Base-by-base conservation (phyloP, 169 alveolate species). In the Amoebophrya sp. region DNA sequence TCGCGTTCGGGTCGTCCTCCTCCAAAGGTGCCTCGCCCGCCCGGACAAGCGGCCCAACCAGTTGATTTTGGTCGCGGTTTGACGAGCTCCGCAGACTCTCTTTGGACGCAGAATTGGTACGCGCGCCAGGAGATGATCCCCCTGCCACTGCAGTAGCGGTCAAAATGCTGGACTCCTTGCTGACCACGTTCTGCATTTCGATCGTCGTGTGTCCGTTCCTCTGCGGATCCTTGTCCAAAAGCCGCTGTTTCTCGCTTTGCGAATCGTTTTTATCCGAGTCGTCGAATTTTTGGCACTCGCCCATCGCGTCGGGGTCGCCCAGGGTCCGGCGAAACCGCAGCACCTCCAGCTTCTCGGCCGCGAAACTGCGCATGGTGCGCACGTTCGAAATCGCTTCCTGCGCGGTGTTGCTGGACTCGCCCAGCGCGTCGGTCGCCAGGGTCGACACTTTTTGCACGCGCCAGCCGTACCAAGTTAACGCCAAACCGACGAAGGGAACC, bases 291-390 rank as follows among this genome's bases (percentile, higher is more conserved):
- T 66, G 1, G 83, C 83, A 66, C 38, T 0, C 83, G 10, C 38
- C 1, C 29, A 66, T 0, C 32, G 1, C 83, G 83, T 66, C 83
- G 7, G 83, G 83, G 35, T 66, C 83, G 29, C 83, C 83, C 35
- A 66, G 18, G 32, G 83, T 25, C 29, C 32, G 12, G 10, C 83
- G 83, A 25, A 66, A 66, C 1, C 83, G 83, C 83, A 7, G 35
- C 38, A 66, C 35, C 83, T 66, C 83, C 10, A 66, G 83, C 29
- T 25, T 3, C 83, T 66, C 83, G 32, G 32, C 83, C 35, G 83
- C 83, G 83, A 66, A 66, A 2, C 35, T 12, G 83, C 83, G 83
- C 83, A 66, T 66, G 32, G 83, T 66, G 39, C 83, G 83, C 35
- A 66, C 83, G 35, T 66, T 66, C 35, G 83, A 2, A 25, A 66